Evolutionary conservation across 345 rosid species (phyloP), one percentile per base, ranked within the genome.

Genomic region (Eucalyptus pauciflora): DNA sequence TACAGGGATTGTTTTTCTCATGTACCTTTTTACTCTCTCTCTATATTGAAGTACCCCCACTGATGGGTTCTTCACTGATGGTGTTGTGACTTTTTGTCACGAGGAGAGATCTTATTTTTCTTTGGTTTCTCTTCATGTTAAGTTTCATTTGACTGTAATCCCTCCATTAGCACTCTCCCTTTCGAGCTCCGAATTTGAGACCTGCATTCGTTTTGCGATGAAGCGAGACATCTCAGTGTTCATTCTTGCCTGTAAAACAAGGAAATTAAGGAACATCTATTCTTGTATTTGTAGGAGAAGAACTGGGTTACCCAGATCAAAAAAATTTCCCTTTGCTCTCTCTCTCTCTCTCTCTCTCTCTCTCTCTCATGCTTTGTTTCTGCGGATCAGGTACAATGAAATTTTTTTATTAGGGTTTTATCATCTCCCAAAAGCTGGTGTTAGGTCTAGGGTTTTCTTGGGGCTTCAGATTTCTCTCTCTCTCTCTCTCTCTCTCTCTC

Each of bases 381-480:
- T 76, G 46, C 27, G 27, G 43, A 37, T 76, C 48, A 18, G 27
- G 83, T 76, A 20, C 4, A 10, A 20, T 20, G 27, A 37, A 18
- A 20, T 0, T 10, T 5, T 71, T 86, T 86, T 12, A 52, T 50
- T 93, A 89, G 92, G 89, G 93, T 93, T 91, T 92, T 89, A 87
- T 31, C 62, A 56, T 89, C 89, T 88, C 89, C 89, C 92, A 88
- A 88, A 91, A 89, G 93, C 92, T 89, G 88, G 86, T 17, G 83
- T 64, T 69, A 87, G 80, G 85, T 45, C 89, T 92, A 92, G 94
- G 93, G 93, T 89, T 94, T 93, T 89, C 29, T 79, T 22, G 88
- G 22, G 62, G 29, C 86, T 88, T 45, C 85, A 88, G 62, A 48
- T 87, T 81, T 60, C 33, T 87, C 81, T 81, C 87, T 86, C 89